Evolutionary conservation across 1,284 basidiomycete species (phyloP).

Genomic region (Sporisorium sorghi): DNA sequence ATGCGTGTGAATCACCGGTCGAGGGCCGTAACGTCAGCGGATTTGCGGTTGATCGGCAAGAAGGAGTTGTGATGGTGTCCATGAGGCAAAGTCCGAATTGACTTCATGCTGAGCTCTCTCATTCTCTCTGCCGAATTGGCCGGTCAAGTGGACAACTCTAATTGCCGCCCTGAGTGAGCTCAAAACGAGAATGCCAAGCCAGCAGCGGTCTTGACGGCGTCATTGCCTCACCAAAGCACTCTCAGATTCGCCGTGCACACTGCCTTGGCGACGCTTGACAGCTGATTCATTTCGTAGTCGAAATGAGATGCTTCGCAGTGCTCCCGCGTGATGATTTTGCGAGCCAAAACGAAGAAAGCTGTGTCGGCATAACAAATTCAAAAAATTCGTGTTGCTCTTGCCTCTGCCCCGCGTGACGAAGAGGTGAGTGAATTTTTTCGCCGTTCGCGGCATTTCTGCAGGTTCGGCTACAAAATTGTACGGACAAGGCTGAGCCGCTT

Average conservation of each 20-base stretch:
- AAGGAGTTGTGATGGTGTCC: background rate
- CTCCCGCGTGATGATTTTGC: no score
- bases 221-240: no score
- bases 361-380: background rate
- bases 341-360: no score
- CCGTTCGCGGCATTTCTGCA: background rate
- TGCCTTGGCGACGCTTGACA: background rate
- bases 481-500: conserved; percentile 21
- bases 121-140: background rate
- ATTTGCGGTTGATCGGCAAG: background rate
- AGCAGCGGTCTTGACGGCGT: no score
- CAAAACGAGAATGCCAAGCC: no score
- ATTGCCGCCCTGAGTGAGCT: no score
- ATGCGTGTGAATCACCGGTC: background rate
- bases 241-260: no score
- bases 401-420: background rate
- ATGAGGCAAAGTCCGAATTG: background rate
- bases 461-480: conserved; percentile 3
- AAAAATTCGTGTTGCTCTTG: background rate
- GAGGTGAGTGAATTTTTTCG: background rate
- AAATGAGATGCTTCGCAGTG: no score
- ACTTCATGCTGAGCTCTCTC: background rate
- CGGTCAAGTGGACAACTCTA: background rate
- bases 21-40: background rate
- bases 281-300: no score